Evolutionary conservation across 2,329 filamentous ascomycete genomes (phyloP).

Genomic region (Aspergillus arachidicola): DNA sequence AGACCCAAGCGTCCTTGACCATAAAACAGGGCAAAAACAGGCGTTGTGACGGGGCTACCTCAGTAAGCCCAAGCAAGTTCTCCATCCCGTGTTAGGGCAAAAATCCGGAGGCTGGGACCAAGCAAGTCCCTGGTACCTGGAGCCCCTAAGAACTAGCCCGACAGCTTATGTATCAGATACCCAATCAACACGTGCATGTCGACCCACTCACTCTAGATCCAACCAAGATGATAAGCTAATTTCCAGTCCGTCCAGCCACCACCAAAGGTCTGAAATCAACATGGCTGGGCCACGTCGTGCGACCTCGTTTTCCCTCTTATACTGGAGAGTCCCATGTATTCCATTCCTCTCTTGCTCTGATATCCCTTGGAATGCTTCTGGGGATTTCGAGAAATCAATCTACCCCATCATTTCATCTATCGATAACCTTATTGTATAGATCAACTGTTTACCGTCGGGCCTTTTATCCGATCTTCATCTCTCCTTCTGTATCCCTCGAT

Average conservation of each 20-base stretch:
- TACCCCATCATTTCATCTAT: neutral
- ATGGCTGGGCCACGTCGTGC: slow-evolving; percentile 21
- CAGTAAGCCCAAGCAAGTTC: neutral
- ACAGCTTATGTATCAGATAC: slow-evolving; percentile 3
- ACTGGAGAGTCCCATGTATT: slow-evolving; percentile 1
- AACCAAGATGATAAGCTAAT: neutral
- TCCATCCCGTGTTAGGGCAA: neutral
- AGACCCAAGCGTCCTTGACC: neutral
- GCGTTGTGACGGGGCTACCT: neutral
- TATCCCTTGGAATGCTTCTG: slow-evolving; percentile 13
- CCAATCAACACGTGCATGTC: neutral
- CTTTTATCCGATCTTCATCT: neutral
- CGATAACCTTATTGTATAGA: neutral
- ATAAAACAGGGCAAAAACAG: neutral
- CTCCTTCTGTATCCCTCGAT: neutral
- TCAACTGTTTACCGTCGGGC: neutral
- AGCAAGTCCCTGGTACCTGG: neutral
- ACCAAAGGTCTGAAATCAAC: slow-evolving; percentile 16
- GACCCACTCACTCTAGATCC: neutral
- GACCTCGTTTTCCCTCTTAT: slow-evolving; percentile 12
- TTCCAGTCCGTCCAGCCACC: slow-evolving; percentile 17
- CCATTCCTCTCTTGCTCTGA: slow-evolving; percentile 5
- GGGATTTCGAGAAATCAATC: neutral
- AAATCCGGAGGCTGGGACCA: slow-evolving; percentile 1
- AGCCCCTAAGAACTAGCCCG: neutral